A percentile compares a stretch with the other conserved stretches of the same genome.
These are phyloP conservation scores for Hypoxylon sp. DNA, from an alignment of 2,329 filamentous ascomycete species.

Conservation along the genomic window DNA sequence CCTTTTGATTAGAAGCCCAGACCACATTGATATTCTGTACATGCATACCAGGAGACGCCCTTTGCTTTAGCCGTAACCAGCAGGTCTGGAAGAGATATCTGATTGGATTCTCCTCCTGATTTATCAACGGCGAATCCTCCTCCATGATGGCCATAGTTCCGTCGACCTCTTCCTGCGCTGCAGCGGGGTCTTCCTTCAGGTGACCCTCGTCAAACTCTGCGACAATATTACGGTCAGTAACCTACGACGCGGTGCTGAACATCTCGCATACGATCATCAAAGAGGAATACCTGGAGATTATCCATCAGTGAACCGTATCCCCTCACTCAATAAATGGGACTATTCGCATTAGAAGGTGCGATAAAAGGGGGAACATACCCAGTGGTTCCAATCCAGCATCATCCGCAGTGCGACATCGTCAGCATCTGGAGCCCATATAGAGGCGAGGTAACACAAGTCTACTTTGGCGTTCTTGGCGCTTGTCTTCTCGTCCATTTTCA, in stretches of 20 bases:
- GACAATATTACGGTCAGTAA: constrained; percentile 4
- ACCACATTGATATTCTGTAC: not conserved
- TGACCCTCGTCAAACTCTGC: constrained; percentile 44
- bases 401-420: constrained; percentile 33
- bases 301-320: too few species aligned
- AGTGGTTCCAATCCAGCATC: constrained; percentile 39
- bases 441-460: constrained; percentile 33
- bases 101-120: constrained; percentile 27
- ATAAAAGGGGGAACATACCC: constrained; percentile 35
- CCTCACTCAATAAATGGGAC: too few species aligned
- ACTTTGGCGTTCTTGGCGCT: constrained; percentile 19
- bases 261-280: constrained; percentile 39
- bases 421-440: constrained; percentile 32
- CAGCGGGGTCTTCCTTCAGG: constrained; percentile 32
- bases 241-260: not conserved
- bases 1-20: not conserved
- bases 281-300: constrained; percentile 28
- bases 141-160: constrained; percentile 35
- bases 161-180: constrained; percentile 39
- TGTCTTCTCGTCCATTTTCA: constrained; percentile 35
- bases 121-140: constrained; percentile 13
- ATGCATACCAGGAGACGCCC: constrained; percentile 29
- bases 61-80: constrained; percentile 34
- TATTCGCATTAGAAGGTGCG: too few species aligned
- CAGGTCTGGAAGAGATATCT: constrained; percentile 40